Evolutionary conservation across 139 green algal species (phyloP).

Genomic region (Tetradesmus obliquus): DNA sequence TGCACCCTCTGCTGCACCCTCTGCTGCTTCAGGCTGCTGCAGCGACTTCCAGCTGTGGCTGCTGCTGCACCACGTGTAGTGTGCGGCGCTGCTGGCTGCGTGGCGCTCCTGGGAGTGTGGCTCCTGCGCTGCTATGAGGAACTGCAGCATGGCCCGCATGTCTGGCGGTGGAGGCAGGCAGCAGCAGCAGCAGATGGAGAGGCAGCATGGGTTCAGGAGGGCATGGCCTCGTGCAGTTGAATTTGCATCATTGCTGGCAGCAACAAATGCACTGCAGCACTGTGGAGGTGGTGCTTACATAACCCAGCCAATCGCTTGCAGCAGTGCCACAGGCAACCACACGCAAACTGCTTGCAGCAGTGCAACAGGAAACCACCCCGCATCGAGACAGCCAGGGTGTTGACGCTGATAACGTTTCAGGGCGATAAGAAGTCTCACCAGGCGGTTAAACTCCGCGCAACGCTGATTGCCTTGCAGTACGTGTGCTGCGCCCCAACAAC

Average conservation of each 20-base stretch:
- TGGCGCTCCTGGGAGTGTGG: not conserved
- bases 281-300: not conserved
- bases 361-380: not conserved
- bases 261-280: not conserved
- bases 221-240: not conserved
- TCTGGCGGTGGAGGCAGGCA: not conserved
- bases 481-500: not conserved
- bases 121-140: slow-evolving; percentile 23
- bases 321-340: no score
- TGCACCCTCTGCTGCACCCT: not conserved
- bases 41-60: not conserved
- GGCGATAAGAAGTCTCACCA: not conserved
- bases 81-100: not conserved
- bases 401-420: no score
- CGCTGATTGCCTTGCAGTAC: not conserved
- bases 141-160: slow-evolving; percentile 16
- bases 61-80: not conserved
- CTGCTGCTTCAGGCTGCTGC: not conserved
- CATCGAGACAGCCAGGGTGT: no score
- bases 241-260: not conserved
- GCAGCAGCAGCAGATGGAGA: not conserved
- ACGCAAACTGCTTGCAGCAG: not conserved
- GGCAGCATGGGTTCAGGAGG: not conserved
- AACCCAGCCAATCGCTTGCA: not conserved
- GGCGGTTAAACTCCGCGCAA: not conserved